Evolutionary conservation across 495 filamentous ascomycete genomes (phyloP), one percentile per base, ranked within the genome.

Genomic region (Daldinia vernicosa): DNA sequence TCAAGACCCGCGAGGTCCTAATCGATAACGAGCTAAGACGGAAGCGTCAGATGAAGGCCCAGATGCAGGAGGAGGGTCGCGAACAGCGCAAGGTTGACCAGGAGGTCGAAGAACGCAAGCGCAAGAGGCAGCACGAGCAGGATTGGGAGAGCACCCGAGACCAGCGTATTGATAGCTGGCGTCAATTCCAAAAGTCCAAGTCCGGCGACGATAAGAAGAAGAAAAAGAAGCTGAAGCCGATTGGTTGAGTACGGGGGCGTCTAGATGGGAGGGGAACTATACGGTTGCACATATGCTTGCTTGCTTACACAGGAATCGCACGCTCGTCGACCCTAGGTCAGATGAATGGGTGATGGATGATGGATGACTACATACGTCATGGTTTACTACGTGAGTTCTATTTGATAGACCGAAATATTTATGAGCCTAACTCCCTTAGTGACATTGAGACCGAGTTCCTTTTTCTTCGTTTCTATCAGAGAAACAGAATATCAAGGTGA

Each of bases 51-150:
- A 64, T 93, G 75, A 96, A 97, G 84, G 96, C 92, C 67, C 92
- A 94, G 83, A 88, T 98, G 90, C 92, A 95, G 78, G 95, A 99
- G 82, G 95, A 99, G 78, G 95, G 95, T 37, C 85, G 96, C 60
- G 91, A 96, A 85, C 89, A 96, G 85, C 87, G 89, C 76, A 92
- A 91, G 77, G 89, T 87, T 74, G 95, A 98, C 12, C 92, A 95
- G 79, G 96, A 98, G 82, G 53, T 91, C 15, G 92, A 93, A 76
- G 88, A 85, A 75, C 86, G 95, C 71, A 98, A 98, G 84, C 84
- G 94, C 66, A 98, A 97, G 86, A 85, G 96, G 57, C 93, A 98
- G 77, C 89, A 93, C 78, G 93, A 98, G 75, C 86, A 92, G 79
- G 91, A 91, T 40, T 99, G 96, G 96, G 95, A 99, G 84, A 86